phyloP scores from a whole-genome alignment of 2,329 filamentous ascomycete species.

The Plectosphaerella cucumerina region DNA sequence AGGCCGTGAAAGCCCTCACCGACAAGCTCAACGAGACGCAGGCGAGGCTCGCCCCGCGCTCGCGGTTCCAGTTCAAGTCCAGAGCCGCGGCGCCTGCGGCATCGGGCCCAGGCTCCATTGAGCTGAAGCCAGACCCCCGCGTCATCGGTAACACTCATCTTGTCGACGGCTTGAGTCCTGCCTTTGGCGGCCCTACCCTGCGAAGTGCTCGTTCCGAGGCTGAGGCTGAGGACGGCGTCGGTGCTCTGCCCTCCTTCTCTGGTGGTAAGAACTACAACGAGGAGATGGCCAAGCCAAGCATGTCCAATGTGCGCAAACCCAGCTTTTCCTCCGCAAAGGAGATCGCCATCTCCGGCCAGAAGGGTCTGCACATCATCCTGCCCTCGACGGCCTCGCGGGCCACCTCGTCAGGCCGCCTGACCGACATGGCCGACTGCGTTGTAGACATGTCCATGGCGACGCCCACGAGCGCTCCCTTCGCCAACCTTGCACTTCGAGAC shows the following conservation, averaged over 20 bases:
- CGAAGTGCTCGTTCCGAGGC: conserved; percentile 13
- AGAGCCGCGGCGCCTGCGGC: conserved; percentile 12
- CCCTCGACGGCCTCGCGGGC: conserved; percentile 67
- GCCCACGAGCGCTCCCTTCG: conserved; percentile 56
- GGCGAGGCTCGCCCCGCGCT: conserved; percentile 64
- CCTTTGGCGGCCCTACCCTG: conserved; percentile 11
- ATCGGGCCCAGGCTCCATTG: background rate
- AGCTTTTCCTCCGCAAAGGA: conserved; percentile 59
- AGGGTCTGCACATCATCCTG: conserved; percentile 70
- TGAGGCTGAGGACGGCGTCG: conserved; percentile 26
- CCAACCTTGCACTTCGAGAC: conserved; percentile 63
- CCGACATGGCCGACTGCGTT: conserved; percentile 65
- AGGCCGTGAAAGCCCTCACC: conserved; percentile 76
- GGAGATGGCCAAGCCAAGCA: conserved; percentile 40
- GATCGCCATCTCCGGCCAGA: conserved; percentile 64
- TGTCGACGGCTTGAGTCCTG: conserved; percentile 11
- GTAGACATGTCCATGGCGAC: conserved; percentile 75
- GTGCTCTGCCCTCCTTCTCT: conserved; percentile 28
- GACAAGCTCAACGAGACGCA: conserved; percentile 72
- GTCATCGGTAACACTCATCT: conserved; percentile 18
- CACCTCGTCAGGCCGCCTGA: conserved; percentile 69
- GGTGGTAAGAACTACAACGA: conserved; percentile 52
- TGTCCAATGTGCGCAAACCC: conserved; percentile 48
- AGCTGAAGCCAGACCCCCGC: conserved; percentile 35
- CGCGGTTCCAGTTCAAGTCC: conserved; percentile 76